Base-by-base conservation (phyloP, 176 grass and related monocot genomes). In the Oryza nivara region DNA sequence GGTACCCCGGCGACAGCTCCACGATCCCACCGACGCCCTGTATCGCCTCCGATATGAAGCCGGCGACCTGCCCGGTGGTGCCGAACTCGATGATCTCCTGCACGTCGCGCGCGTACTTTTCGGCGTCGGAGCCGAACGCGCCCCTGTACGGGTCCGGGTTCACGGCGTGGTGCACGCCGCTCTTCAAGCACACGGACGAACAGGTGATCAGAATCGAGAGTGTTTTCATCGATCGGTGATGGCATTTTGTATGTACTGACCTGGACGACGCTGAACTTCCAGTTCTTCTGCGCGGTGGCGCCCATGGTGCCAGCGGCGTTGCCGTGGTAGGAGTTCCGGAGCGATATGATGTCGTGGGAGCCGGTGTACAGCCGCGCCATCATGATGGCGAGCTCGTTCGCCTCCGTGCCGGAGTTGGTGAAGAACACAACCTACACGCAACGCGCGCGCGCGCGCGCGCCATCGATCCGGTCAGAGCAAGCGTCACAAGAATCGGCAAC, bases 361-460 rank as follows among this genome's bases (percentile, higher is more conserved):
- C 93, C 89, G 0, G 93, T 98, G 84, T 98, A 94, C 3, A 95
- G 88, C 36, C 93, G 69, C 68, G 96, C 83, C 72, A 98, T 98
- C 93, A 98, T 88, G 65, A 98, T 93, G 5, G 96, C 91, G 2
- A 98, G 88, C 81, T 98, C 96, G 86, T 98, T 98, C 38, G 96
- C 96, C 85, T 98, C 93, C n/a, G 96, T 95, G 54, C 93, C 96
- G 73, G 96, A 98, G 80, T 95, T 98, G 58, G 96, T 98, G 91
- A 98, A 98, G 88, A 98, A 95, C 11, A 93, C 85, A n/a, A 98
- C 20, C n/a, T 60, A 19, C 35, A 32, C 26, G 45, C 1, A 40
- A 40, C 38, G 38, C 7, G 6, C 38, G n/a, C 7, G 38, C 38
- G 14, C 7, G 28, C 5, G 45, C 26, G 26, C 26, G 26, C 26